Conservation (phyloP, 2,329 filamentous ascomycete genomes). For the Chaetomium strumarium region DNA sequence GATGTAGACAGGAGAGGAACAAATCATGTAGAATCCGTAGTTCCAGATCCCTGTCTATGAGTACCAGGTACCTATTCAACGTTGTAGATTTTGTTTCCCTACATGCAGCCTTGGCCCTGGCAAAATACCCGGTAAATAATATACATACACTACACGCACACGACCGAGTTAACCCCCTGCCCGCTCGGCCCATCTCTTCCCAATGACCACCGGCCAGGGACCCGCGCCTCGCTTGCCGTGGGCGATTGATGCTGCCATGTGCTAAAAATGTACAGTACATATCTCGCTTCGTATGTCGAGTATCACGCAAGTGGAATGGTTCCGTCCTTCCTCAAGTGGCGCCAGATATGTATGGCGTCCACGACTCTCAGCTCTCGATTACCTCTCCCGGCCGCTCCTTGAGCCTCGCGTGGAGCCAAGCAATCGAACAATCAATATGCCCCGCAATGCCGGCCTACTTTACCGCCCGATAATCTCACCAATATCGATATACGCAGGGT, state of each 20-base stretch:
- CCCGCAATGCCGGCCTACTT: neutral
- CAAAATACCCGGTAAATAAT: conserved; percentile 3
- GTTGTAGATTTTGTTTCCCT: neutral
- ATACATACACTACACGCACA: conserved; percentile 14
- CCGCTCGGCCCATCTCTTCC: neutral
- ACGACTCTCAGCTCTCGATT: neutral
- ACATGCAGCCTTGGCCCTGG: conserved; percentile 2
- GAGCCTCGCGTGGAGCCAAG: neutral
- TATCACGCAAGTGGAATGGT: neutral
- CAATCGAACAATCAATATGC: neutral
- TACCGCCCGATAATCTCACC: conserved; percentile 57
- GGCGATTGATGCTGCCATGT: conserved; percentile 1
- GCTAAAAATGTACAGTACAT: conserved; percentile 10
- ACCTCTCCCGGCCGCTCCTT: neutral
- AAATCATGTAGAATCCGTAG: neutral
- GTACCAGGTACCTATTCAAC: neutral
- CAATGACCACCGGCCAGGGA: neutral
- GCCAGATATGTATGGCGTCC: neutral
- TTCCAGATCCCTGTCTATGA: neutral
- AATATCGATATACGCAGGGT: conserved; percentile 62
- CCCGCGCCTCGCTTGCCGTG: neutral
- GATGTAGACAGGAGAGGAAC: neutral
- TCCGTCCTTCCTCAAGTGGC: neutral
- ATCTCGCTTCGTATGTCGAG: neutral
- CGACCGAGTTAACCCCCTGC: neutral